Evolutionary conservation across 2,329 filamentous ascomycete genomes (phyloP).

Genomic region (Arthrinium puccinioides): DNA sequence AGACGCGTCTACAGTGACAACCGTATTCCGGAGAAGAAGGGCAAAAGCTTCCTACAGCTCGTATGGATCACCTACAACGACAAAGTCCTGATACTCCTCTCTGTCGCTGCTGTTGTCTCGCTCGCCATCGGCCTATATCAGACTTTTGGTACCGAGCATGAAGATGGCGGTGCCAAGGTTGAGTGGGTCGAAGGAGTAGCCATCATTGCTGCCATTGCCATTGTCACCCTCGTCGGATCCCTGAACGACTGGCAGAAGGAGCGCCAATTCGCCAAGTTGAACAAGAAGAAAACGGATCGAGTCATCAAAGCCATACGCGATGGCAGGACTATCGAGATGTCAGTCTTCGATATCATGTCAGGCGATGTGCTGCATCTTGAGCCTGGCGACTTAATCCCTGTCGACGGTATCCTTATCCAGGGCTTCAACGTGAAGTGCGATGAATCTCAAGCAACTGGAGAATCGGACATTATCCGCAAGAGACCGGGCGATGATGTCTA

Average conservation of each 20-base stretch:
- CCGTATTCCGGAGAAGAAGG: constrained; percentile 64
- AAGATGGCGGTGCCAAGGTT: constrained; percentile 44
- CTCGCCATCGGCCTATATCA: constrained; percentile 71
- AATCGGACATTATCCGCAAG: constrained; percentile 70
- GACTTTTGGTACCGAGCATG: constrained; percentile 55
- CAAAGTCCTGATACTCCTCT: constrained; percentile 69
- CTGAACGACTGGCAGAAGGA: constrained; percentile 78
- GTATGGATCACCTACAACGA: constrained; percentile 83
- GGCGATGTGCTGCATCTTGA: constrained; percentile 69
- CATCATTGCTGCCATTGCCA: constrained; percentile 72
- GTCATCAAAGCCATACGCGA: constrained; percentile 65
- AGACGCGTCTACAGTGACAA: constrained; percentile 68
- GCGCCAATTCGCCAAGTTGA: constrained; percentile 69
- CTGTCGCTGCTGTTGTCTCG: constrained; percentile 63
- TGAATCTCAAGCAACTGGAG: constrained; percentile 72
- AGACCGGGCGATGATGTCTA: constrained; percentile 60
- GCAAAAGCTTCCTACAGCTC: constrained; percentile 63
- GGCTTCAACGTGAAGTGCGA: constrained; percentile 71
- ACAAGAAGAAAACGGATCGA: constrained; percentile 73
- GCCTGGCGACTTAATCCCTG: constrained; percentile 66
- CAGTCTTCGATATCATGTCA: constrained; percentile 60
- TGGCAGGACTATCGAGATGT: constrained; percentile 62
- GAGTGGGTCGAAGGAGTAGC: constrained; percentile 81
- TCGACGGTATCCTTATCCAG: constrained; percentile 65
- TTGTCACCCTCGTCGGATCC: constrained; percentile 70